phyloP scores from a whole-genome alignment of 2,329 filamentous ascomycete species.

The Colletotrichum limetticola region DNA sequence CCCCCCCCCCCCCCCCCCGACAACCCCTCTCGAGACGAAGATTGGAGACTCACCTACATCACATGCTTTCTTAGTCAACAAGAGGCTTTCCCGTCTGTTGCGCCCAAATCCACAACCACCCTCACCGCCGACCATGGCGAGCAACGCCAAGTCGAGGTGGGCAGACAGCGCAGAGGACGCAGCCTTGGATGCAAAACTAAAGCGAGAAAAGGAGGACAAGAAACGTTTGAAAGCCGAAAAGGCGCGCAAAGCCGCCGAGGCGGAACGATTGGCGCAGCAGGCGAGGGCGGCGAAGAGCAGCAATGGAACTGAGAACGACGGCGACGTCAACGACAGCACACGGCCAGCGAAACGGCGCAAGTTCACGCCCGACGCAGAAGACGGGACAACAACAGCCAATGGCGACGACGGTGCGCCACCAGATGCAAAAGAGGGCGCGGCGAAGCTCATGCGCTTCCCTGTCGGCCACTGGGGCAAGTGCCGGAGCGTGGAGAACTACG shows the following conservation, averaged over 20 bases:
- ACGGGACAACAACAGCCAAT: not conserved
- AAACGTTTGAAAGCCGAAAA: conserved; percentile 86
- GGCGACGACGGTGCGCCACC: conserved; percentile 36
- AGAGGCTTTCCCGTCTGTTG: not conserved
- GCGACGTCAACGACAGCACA: conserved; percentile 47
- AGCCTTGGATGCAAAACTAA: conserved; percentile 76
- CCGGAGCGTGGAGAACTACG: conserved; percentile 86
- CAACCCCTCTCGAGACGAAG: not conserved
- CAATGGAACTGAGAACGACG: conserved; percentile 40
- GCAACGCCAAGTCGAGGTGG: conserved; percentile 82
- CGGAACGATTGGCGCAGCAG: conserved; percentile 47
- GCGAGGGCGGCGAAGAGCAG: conserved; percentile 16
- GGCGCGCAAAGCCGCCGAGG: conserved; percentile 74
- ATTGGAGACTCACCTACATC: not conserved
- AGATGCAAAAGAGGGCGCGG: conserved; percentile 42
- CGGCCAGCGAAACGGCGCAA: conserved; percentile 72
- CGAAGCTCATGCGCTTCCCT: conserved; percentile 78
- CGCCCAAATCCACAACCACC: not conserved
- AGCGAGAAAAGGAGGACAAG: conserved; percentile 89
- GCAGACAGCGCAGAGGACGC: conserved; percentile 85
- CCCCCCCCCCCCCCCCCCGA: not conserved
- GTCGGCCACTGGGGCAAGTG: conserved; percentile 74
- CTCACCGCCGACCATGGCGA: conserved; percentile 60
- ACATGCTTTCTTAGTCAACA: not conserved
- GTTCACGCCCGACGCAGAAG: conserved; percentile 58